A percentile compares a stretch with the other conserved stretches of the same genome.
phyloP scores from a whole-genome alignment of 768 basidiomycete genomes.

The Tubosaeta sp. region DNA sequence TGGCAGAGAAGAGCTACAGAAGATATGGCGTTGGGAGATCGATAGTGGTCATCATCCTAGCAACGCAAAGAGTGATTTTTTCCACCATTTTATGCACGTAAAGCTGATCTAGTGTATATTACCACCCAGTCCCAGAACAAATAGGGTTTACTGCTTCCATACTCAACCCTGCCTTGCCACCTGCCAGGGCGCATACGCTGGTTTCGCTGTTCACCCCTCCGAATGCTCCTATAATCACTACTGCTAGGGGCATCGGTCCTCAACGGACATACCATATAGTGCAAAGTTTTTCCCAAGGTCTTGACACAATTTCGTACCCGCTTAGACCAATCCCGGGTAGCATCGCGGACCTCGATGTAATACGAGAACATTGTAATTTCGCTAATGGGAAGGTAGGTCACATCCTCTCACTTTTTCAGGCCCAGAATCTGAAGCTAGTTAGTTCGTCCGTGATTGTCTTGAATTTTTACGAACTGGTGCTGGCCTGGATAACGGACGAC shows the following conservation, averaged over 20 bases:
- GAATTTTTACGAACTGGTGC: conserved; percentile 85
- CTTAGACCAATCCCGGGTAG: conserved; percentile 75
- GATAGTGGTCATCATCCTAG: conserved; percentile 88
- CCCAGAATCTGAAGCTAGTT: neutral
- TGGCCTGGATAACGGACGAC: conserved; percentile 73
- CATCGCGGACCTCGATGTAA: conserved; percentile 82
- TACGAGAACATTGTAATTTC: conserved; percentile 87
- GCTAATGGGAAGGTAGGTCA: conserved; percentile 52
- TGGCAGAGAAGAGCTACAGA: conserved; percentile 64
- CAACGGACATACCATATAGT: conserved; percentile 55
- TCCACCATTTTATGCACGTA: too few species aligned
- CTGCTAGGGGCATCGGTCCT: conserved; percentile 64
- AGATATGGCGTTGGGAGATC: conserved; percentile 94
- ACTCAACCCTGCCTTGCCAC: neutral
- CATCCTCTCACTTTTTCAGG: neutral
- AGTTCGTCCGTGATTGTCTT: conserved; percentile 96
- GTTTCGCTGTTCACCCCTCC: conserved; percentile 49
- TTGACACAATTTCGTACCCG: conserved; percentile 35
- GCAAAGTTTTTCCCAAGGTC: conserved; percentile 58
- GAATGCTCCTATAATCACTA: conserved; percentile 27
- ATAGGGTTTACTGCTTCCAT: neutral
- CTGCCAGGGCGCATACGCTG: neutral
- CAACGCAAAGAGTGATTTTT: conserved; percentile 34
- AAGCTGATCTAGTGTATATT: neutral
- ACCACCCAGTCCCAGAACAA: neutral